A percentile compares a stretch with the other conserved stretches of the same genome.
These are phyloP conservation scores for Pseudogymnoascus sp. DNA, from an alignment of 2,329 filamentous ascomycete species.

Conservation along the genomic window DNA sequence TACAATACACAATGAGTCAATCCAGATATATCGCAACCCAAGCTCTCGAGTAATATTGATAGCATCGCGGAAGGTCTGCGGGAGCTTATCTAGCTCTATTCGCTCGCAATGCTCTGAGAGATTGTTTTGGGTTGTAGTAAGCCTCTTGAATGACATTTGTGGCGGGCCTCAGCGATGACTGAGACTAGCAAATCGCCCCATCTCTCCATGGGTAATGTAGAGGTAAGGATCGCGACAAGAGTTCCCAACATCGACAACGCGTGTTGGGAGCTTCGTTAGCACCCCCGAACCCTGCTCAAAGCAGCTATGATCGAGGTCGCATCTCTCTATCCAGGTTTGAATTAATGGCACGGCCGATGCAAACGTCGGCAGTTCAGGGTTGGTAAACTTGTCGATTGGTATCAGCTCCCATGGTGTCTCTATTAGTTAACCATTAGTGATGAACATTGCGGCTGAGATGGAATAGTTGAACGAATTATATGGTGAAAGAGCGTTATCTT, in stretches of 20 bases:
- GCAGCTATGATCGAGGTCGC: background rate
- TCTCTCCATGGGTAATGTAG: background rate
- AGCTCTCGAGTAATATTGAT: background rate
- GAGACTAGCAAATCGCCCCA: background rate
- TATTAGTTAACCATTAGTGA: background rate
- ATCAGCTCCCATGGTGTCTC: background rate
- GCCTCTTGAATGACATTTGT: background rate
- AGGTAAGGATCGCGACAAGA: background rate
- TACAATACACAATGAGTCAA: background rate
- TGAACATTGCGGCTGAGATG: background rate
- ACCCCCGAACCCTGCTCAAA: background rate
- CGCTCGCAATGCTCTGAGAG: background rate
- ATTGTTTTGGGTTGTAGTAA: background rate
- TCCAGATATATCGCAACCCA: background rate
- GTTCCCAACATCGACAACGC: background rate
- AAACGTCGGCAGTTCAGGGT: background rate
- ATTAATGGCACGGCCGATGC: background rate
- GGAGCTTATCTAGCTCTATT: background rate
- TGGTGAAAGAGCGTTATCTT: background rate
- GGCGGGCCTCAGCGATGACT: background rate
- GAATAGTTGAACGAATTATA: background rate
- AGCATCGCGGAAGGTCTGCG: background rate
- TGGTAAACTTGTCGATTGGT: background rate
- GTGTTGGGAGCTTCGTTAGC: background rate
- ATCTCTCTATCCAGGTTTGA: background rate